These are phyloP conservation scores for Jamesozyma lodderae DNA, from an alignment of 805 yeast genomes.

Conservation along the genomic window DNA sequence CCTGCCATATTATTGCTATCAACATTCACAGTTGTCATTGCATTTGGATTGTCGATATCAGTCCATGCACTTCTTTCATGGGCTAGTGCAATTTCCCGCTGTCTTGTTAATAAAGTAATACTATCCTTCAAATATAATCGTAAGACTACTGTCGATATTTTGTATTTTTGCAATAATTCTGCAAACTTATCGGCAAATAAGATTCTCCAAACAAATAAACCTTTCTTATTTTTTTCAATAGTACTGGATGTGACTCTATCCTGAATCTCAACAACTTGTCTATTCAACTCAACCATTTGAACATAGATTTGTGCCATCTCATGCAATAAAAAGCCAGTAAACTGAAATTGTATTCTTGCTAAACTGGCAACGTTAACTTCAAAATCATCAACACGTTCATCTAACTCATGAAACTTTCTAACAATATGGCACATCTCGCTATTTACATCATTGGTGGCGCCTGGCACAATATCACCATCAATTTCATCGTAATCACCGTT, in stretches of 20 bases:
- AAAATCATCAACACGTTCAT: constrained; percentile 29
- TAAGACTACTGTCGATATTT: constrained; percentile 26
- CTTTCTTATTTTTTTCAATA: constrained; percentile 18
- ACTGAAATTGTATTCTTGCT: constrained; percentile 31
- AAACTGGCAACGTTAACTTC: constrained; percentile 31
- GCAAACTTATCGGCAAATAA: constrained; percentile 22
- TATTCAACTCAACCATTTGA: constrained; percentile 27
- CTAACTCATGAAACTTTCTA: constrained; percentile 25
- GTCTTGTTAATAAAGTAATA: constrained; percentile 27
- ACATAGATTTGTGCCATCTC: constrained; percentile 29
- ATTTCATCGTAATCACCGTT: constrained; percentile 24
- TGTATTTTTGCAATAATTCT: constrained; percentile 23
- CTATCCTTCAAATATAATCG: constrained; percentile 28
- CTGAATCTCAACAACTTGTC: constrained; percentile 23
- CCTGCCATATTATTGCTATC: not conserved
- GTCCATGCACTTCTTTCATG: constrained; percentile 18
- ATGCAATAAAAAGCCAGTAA: constrained; percentile 28
- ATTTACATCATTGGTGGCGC: constrained; percentile 22
- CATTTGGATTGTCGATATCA: constrained; percentile 7
- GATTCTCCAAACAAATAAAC: constrained; percentile 24
- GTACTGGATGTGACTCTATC: constrained; percentile 16
- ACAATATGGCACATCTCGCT: constrained; percentile 27
- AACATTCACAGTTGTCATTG: not conserved
- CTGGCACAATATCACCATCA: constrained; percentile 25
- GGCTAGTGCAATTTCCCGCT: constrained; percentile 26